Base-by-base conservation (phyloP, 257 asterid species). In the Primulina huaijiensis region DNA sequence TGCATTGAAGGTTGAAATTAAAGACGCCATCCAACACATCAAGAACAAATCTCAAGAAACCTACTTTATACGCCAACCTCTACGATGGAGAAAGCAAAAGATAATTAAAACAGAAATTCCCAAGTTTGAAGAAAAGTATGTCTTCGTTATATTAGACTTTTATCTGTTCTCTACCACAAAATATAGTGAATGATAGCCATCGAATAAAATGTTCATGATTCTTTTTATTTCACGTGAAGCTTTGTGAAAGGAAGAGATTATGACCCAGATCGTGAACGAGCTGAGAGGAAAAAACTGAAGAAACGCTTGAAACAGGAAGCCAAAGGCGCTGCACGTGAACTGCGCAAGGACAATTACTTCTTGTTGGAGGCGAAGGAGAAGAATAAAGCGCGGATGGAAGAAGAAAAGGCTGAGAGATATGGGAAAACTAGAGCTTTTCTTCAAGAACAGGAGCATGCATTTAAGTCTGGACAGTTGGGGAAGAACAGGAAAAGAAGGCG, bases 401-500 rank as follows among this genome's bases (percentile, higher is more conserved):
- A 84, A 81, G 99, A 94, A 57, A 86, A 82, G 65, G 80, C 89
- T 14, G 97, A 89, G 82, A 79, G 82, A 79, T 79, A 75, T 60
- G 95, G 97, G 66, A 86, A 84, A 77, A 40, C 56, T 33, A 79
- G 82, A 72, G 95, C 97, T 70, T 89, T 94, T 69, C 97, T 94
- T 38, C 97, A 94, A 84, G 99, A 94, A 69, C 99, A 94, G 63
- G 99, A 94, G 74, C 94, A 88, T 69, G 96, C 96, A 0, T 91
- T 82, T 50, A 94, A 91, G 74, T 94, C 99, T 29, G 97, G 97
- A 56, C 99, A 91, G 71, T 64, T 94, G 80, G 99, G 99, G 17
- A 86, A 85, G 68, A 84, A 85, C 76, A 80, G 72, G 68, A 92
- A 86, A 77, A 89, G 95, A 76, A 82, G 93, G 71, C 83, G 90